These are phyloP conservation scores for Auxenochlorella protothecoides DNA, from an alignment of 139 green algal genomes.

Conservation along the genomic window DNA sequence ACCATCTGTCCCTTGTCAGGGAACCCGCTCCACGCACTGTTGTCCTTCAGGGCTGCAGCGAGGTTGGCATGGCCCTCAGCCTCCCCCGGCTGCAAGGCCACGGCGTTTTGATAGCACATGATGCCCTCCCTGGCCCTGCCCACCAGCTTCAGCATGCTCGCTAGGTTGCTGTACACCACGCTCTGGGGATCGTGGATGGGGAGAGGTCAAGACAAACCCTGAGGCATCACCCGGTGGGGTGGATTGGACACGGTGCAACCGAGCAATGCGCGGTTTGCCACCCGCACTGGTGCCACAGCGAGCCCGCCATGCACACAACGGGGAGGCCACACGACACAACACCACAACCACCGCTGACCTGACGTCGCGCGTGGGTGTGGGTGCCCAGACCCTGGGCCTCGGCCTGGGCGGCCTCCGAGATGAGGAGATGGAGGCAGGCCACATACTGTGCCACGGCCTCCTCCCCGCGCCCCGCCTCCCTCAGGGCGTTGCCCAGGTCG, in stretches of 20 bases:
- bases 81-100: conserved; percentile 47
- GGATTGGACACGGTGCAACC: neutral
- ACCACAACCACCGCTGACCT: no score
- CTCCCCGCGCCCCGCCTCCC: conserved; percentile 42
- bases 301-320: no score
- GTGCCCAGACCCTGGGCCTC: no score
- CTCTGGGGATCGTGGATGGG: conserved; percentile 21
- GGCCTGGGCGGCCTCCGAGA: conserved; percentile 11
- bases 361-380: no score
- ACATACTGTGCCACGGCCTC: conserved; percentile 69
- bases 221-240: neutral
- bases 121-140: conserved; percentile 61
- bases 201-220: neutral
- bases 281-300: no score
- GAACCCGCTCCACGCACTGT: neutral
- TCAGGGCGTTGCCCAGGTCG: conserved; percentile 73
- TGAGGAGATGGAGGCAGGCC: conserved; percentile 66
- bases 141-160: conserved; percentile 51
- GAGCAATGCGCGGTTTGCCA: no score
- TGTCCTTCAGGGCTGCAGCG: conserved; percentile 65
- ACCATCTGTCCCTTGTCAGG: no score
- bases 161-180: conserved; percentile 77
- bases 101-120: conserved; percentile 69
- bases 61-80: conserved; percentile 69
- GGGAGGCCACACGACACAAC: no score